Base-by-base conservation (phyloP, 176 grass and related monocot species). In the Elaeis guineensis region DNA sequence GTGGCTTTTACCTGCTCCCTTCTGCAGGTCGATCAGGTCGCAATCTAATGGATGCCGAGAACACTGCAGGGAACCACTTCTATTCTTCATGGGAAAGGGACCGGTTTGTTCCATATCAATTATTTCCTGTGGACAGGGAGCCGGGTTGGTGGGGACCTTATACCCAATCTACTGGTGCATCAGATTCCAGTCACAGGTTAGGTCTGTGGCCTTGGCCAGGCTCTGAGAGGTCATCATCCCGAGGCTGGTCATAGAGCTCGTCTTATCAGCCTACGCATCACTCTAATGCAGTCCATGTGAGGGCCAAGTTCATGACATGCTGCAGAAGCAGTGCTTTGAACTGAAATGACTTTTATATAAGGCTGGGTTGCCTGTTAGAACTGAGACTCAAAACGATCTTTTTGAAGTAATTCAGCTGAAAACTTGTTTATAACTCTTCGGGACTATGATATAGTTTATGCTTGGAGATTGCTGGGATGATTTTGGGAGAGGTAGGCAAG, bases 21-120 rank as follows among this genome's bases (percentile, higher is more conserved):
- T 44, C 35, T 44, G 8, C 92, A 0, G 67, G 72, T 32, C 78
- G 82, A 15, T 90, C 82, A 4, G 80, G 78, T 56, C 83, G 71
- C 65, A 80, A 53, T 64, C 65, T 71, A 3, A 57, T 83, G 64
- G 78, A 87, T 49, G 69, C 81, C 5, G 92, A 96, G 21, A 84
- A 85, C 1, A 57, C 55, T 22, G 78, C 78, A 70, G 80, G 80
- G 60, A 85, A 52, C 68, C 74, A 64, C 71, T 84, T 85, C 81
- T 87, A 85, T 25, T 71, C 83, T 3, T 44, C 35, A 17, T 90
- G 92, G 87, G 92, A 96, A 55, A 76, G 78, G 3, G 86, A 96
- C 20, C 72, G 72, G 18, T 87, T 90, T 0, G 74, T 86, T 0
- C 77, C 86, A 2, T 86, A 86, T 56, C 91, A 79, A 16, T 78